Conservation (phyloP, 2,329 filamentous ascomycete genomes). For the Leptographium procerum region DNA sequence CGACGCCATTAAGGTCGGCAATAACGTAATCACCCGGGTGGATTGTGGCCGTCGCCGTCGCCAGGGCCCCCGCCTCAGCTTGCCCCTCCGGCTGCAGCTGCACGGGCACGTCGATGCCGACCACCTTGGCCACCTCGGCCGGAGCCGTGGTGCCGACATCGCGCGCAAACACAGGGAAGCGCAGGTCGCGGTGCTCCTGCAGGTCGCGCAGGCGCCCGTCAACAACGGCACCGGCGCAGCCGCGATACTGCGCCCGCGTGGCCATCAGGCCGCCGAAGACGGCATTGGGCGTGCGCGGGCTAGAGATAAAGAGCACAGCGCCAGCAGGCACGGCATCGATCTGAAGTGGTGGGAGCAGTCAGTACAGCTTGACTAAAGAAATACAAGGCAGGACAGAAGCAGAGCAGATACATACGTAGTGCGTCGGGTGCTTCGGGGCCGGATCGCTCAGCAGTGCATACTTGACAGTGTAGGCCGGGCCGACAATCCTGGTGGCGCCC, state of each 20-base stretch:
- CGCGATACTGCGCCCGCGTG: conserved; percentile 29
- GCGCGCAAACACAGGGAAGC: conserved; percentile 34
- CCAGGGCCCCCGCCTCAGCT: conserved; percentile 24
- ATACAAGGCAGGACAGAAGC: too few species aligned
- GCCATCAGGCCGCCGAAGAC: conserved; percentile 45
- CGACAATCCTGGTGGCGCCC: conserved; percentile 39
- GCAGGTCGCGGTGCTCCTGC: conserved; percentile 38
- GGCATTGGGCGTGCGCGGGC: conserved; percentile 35
- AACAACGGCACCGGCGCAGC: conserved; percentile 36
- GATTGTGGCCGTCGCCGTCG: conserved; percentile 23
- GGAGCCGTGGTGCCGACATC: conserved; percentile 33
- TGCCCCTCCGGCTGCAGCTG: conserved; percentile 24
- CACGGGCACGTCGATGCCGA: conserved; percentile 28
- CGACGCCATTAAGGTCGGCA: conserved; percentile 33
- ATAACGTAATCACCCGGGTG: conserved; percentile 32
- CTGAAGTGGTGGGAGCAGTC: conserved; percentile 16
- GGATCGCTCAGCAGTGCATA: conserved; percentile 36
- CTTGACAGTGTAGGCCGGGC: conserved; percentile 42
- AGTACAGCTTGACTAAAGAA: too few species aligned
- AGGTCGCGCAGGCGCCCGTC: conserved; percentile 42
- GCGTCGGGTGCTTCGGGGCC: conserved; percentile 29
- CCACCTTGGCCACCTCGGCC: conserved; percentile 29
- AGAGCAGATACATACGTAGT: conserved; percentile 29
- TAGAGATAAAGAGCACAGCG: conserved; percentile 38
- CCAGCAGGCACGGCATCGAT: conserved; percentile 37